A percentile compares a stretch with the other conserved stretches of the same genome.
Evolutionary conservation across 495 filamentous ascomycete species (phyloP).

Genomic region (Neurospora pannonica): DNA sequence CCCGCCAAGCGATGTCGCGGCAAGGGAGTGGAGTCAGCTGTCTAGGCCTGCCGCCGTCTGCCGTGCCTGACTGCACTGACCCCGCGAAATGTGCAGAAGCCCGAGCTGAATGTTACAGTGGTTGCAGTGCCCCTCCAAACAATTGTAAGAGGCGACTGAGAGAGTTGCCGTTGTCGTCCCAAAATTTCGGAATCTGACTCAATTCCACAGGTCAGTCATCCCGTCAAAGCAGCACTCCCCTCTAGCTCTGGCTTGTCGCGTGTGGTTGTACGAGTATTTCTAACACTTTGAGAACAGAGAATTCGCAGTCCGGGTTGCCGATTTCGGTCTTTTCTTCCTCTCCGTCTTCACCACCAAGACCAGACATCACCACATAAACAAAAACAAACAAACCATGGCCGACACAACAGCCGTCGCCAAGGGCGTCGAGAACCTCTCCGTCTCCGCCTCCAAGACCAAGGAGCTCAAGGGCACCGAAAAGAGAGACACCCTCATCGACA

Average conservation of each 20-base stretch:
- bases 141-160: neutral
- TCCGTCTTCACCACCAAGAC: neutral
- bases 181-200: constrained; percentile 1
- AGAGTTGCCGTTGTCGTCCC: neutral
- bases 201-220: neutral
- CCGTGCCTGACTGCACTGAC: neutral
- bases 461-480: constrained; percentile 69
- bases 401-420: constrained; percentile 26
- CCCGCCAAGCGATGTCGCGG: neutral
- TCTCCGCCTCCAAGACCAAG: constrained; percentile 41
- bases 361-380: neutral
- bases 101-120: neutral
- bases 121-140: neutral
- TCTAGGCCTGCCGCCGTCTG: neutral
- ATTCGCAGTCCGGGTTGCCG: neutral
- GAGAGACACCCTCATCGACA: constrained; percentile 73
- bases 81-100: neutral
- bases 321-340: neutral
- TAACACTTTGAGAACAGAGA: neutral
- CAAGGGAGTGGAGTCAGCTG: neutral
- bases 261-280: neutral
- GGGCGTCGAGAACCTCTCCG: constrained; percentile 23
- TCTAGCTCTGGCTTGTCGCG: neutral
- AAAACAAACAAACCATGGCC: constrained; percentile 19
- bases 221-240: neutral